phyloP scores from a whole-genome alignment of 768 basidiomycete genomes.

The Lactarius sp. region DNA sequence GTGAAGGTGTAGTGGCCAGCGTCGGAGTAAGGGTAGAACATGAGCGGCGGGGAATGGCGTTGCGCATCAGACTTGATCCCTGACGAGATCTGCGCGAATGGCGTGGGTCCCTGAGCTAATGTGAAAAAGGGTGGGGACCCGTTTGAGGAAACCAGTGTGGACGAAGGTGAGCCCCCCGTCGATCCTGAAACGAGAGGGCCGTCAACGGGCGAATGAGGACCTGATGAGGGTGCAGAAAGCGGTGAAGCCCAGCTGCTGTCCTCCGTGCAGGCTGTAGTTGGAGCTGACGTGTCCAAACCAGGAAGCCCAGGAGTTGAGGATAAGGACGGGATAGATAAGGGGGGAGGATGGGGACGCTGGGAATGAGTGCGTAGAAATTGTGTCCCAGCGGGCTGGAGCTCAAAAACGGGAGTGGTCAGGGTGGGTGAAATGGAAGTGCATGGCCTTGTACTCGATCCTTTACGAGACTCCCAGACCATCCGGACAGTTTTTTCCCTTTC shows the following conservation, averaged over 20 bases:
- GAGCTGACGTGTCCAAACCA: conserved; percentile 17
- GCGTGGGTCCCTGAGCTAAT: conserved; percentile 20
- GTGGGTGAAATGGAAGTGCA: conserved; percentile 2
- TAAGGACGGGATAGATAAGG: conserved; percentile 21
- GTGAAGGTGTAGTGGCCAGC: conserved; percentile 23
- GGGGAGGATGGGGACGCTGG: conserved; percentile 24
- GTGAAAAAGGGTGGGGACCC: conserved; percentile 22
- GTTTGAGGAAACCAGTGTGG: conserved; percentile 17
- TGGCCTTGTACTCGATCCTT: conserved; percentile 13
- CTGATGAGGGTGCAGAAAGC: conserved; percentile 22
- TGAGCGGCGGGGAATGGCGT: conserved; percentile 17
- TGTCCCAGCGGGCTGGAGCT: conserved; percentile 10
- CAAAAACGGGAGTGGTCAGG: conserved; percentile 14
- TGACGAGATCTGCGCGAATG: conserved; percentile 17
- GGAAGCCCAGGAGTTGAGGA: conserved; percentile 7
- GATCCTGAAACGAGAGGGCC: conserved; percentile 9
- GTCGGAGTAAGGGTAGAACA: conserved; percentile 22
- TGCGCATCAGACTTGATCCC: conserved; percentile 10
- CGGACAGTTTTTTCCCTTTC: conserved; percentile 63
- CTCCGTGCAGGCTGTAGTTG: conserved; percentile 22
- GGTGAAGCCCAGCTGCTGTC: conserved; percentile 25
- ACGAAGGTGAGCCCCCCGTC: conserved; percentile 21
- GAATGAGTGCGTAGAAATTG: conserved; percentile 18
- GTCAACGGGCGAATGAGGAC: conserved; percentile 22
- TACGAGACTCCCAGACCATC: conserved; percentile 40